phyloP scores from a whole-genome alignment of 495 filamentous ascomycete species.

The Talaromyces adpressus region DNA sequence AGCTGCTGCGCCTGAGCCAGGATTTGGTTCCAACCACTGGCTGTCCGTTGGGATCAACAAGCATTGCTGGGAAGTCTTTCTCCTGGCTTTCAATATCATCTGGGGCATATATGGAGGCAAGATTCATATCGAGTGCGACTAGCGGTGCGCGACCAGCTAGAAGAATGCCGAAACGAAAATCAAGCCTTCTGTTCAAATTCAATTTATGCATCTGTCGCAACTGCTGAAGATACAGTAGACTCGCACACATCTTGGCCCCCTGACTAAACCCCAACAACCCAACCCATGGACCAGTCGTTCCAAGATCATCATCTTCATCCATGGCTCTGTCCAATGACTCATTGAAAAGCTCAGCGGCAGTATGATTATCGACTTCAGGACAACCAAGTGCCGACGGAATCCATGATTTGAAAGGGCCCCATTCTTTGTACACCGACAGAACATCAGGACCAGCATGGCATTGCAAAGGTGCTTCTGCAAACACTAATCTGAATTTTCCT shows the following conservation, averaged over 20 bases:
- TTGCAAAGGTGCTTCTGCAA: slow-evolving; percentile 50
- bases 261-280: slow-evolving; percentile 49
- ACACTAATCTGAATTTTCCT: slow-evolving; percentile 50
- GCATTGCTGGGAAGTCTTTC: slow-evolving; percentile 1
- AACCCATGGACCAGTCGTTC: slow-evolving; percentile 48
- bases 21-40: neutral
- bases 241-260: slow-evolving; percentile 54
- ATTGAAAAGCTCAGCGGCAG: slow-evolving; percentile 15
- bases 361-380: slow-evolving; percentile 12
- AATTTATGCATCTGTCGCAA: slow-evolving; percentile 47
- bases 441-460: slow-evolving; percentile 45
- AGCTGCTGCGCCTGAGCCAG: neutral
- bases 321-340: slow-evolving; percentile 13
- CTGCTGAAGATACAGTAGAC: slow-evolving; percentile 43
- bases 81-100: slow-evolving; percentile 2
- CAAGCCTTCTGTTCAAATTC: slow-evolving; percentile 21
- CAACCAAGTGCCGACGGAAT: slow-evolving; percentile 33
- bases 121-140: slow-evolving; percentile 31
- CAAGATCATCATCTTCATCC: slow-evolving; percentile 32
- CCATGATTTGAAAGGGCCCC: slow-evolving; percentile 54
- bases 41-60: neutral
- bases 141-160: slow-evolving; percentile 52
- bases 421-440: slow-evolving; percentile 42
- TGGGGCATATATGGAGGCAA: neutral
- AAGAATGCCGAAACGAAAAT: slow-evolving; percentile 40